phyloP scores from a whole-genome alignment of 106 monocot species.

The Acanthochlamys bracteata region DNA sequence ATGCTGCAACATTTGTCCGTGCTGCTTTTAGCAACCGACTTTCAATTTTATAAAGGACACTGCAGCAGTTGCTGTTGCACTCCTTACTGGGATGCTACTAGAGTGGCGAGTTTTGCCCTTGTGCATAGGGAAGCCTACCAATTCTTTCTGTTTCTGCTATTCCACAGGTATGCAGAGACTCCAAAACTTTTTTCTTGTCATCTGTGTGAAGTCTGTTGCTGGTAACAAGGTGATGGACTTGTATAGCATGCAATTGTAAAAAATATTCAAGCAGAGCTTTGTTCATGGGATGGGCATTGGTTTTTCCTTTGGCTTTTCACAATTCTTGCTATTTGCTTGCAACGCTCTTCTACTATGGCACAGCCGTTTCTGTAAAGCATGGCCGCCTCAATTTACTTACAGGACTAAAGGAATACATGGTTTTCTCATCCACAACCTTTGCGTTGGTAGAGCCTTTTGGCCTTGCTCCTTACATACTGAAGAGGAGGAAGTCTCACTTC shows the following conservation, averaged over 20 bases:
- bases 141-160: conserved; percentile 81
- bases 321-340: conserved; percentile 96
- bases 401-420: conserved; percentile 86
- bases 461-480: conserved; percentile 91
- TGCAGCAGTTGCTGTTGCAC: conserved; percentile 69
- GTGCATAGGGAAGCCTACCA: conserved; percentile 83
- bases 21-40: conserved; percentile 98
- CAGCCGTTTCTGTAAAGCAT: conserved; percentile 53
- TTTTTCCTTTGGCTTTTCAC: conserved; percentile 87
- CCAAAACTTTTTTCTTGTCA: too few species aligned
- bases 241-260: conserved; percentile 58
- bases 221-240: conserved; percentile 98
- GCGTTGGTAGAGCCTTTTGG: conserved; percentile 98
- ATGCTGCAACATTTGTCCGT: conserved; percentile 98
- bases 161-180: conserved; percentile 58
- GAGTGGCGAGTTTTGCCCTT: conserved; percentile 90
- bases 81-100: conserved; percentile 79
- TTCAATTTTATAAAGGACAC: conserved; percentile 95
- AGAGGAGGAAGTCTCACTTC: conserved; percentile 74
- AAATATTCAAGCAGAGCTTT: conserved; percentile 71
- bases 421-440: conserved; percentile 95
- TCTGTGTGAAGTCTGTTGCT: conserved; percentile 80
- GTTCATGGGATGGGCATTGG: conserved; percentile 81
- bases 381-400: conserved; percentile 34
- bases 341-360: conserved; percentile 90